Evolutionary conservation across 129 eudicot genomes (phyloP).

Genomic region (Flaveria brownii): DNA sequence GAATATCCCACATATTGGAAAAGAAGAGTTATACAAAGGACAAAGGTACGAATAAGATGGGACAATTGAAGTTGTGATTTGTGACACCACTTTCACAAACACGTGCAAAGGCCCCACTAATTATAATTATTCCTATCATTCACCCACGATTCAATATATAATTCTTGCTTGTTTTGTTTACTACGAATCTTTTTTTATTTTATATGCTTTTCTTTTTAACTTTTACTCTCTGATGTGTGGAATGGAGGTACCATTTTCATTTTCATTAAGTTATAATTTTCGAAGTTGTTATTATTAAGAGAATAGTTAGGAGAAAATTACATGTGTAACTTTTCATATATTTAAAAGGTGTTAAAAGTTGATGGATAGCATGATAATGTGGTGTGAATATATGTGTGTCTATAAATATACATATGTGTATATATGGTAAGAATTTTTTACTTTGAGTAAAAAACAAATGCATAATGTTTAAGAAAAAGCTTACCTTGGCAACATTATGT

Average conservation of each 20-base stretch:
- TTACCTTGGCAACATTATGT: not conserved
- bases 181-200: not conserved
- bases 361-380: not conserved
- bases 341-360: not conserved
- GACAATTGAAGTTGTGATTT: slow-evolving; percentile 12
- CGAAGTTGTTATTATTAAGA: too few relatives aligned
- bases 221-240: not conserved
- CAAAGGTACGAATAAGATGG: not conserved
- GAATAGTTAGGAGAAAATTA: too few relatives aligned
- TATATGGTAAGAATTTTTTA: not conserved
- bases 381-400: not conserved
- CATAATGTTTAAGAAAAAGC: not conserved
- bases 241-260: too few relatives aligned
- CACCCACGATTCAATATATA: not conserved
- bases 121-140: slow-evolving; percentile 4
- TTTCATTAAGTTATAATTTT: too few relatives aligned
- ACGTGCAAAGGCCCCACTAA: not conserved
- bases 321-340: too few relatives aligned
- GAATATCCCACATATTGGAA: not conserved
- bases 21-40: not conserved
- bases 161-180: not conserved
- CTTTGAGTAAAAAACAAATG: not conserved
- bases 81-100: slow-evolving; percentile 19
- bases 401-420: not conserved
- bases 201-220: not conserved